Base-by-base conservation (phyloP, 2,329 filamentous ascomycete genomes). In the Colletotrichum melonis region DNA sequence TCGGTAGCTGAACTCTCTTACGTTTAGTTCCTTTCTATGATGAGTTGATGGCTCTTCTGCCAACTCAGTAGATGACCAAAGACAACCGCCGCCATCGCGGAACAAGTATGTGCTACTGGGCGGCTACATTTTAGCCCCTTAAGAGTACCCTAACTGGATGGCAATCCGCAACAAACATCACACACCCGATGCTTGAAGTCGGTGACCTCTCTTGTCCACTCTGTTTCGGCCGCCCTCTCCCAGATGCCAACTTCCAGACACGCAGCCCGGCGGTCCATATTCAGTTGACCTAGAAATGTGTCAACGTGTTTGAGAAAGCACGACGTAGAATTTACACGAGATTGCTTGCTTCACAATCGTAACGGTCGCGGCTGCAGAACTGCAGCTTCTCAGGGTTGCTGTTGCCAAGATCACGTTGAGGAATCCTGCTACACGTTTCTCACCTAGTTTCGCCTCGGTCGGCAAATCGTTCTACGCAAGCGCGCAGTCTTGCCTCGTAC, bases 151-250 rank as follows among this genome's bases (percentile, higher is more conserved):
- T 4, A 24, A 19, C 38, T 26, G 54, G 67, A 52, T 24, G n/a
- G n/a, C 30, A 24, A 30, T 42, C 35, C 67, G 60, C 38, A 69
- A 57, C 38, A 56, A n/a, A 57, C 38, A 42, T 69, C 67, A 54
- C 28, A 59, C 62, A 70, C 16, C 35, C 58, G 32, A 38, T 12
- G 46, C 66, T 38, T 52, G 32, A 35, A 35, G 24, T 60, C 65
- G 54, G 38, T 24, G 14, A 30, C 67, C 28, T 35, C 35, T 30
- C n/a, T 35, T 14, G 5, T 49, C 12, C 32, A 16, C 9, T 22
- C 30, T 22, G 56, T 67, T 67, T 67, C 42, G 56, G 26, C 26
- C 46, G 32, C 30, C 30, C 16, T 26, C 35, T 54, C 65, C 30
- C 59, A 38, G 26, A 59, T 28, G 30, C 22, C 42, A 16, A n/a